Evolutionary conservation across 164 flowering plant genomes (phyloP), one percentile per base, ranked within the genome.

Genomic region (Malania oleifera): DNA sequence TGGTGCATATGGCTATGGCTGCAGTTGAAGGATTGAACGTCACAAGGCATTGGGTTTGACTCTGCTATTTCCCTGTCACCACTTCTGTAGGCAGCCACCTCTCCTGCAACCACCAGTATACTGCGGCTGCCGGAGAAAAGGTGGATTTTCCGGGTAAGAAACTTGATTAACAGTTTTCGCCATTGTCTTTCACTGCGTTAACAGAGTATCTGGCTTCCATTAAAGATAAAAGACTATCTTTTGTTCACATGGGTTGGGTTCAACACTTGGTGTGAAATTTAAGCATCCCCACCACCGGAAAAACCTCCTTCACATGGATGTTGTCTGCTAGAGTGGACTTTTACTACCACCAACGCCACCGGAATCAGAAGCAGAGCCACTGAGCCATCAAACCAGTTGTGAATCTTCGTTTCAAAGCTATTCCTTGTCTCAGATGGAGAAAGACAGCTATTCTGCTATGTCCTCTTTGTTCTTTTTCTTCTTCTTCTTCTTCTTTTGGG

Each of bases 281-380:
- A 85, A 85, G 81, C 79, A 77, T 67, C 45, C 59, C 52, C 51
- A 18, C 49, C 62, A 18, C 71, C 70, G 51, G 48, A 24, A 29
- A 59, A 43, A 10, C 54, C 66, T 62, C 57, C 46, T 47, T 63
- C 89, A 83, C 89, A 81, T 86, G 92, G 69, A 69, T 63, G 52
- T 45, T 78, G 79, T 78, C 84, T 54, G 76, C 67, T 73, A 52
- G 65, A 69, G 58, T 70, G 38, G 70, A 61, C 69, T 67, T 66
- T 63, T 55, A 57, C 59, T 56, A 20, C 54, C 45, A 62, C 48
- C 44, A 53, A 43, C 75, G 44, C 38, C 68, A 26, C 55, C 68
- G 38, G 48, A 61, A 29, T 14, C 69, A 45, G 13, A 20, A 2
- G 45, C 23, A 17, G 17, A 44, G n/a, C 29, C 37, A 38, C 18